phyloP scores from a whole-genome alignment of 164 flowering plant genomes.

The Aristolochia contorta region DNA sequence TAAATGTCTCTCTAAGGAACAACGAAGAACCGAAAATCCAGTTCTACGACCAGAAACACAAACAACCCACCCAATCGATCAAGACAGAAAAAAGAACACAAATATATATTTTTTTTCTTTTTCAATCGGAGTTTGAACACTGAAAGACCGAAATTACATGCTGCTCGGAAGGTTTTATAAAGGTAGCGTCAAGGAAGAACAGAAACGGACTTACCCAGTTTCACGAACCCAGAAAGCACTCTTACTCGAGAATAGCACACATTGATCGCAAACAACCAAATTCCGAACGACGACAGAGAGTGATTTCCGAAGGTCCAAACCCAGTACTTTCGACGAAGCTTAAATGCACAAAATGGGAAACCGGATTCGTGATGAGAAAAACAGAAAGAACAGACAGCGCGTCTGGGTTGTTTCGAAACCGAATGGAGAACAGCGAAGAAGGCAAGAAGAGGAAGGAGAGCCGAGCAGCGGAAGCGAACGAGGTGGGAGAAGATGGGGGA shows the following conservation, averaged over 20 bases:
- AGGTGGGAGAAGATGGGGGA: neutral
- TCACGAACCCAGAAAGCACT: constrained; percentile 9
- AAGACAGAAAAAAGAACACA: neutral
- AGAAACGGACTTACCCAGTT: constrained; percentile 9
- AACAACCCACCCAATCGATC: neutral
- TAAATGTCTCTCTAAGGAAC: constrained; percentile 13
- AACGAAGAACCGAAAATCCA: constrained; percentile 5
- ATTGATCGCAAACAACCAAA: too few species aligned
- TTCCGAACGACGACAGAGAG: too few species aligned
- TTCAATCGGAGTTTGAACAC: neutral
- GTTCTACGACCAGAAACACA: constrained; percentile 4
- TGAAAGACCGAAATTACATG: constrained; percentile 12
- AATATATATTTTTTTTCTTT: constrained; percentile 7
- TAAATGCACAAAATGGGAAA: too few species aligned
- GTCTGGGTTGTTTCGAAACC: neutral
- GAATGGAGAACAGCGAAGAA: neutral
- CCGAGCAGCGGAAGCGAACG: too few species aligned
- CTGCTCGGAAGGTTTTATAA: constrained; percentile 13
- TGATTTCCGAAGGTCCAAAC: too few species aligned
- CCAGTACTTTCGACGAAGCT: too few species aligned
- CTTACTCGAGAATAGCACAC: neutral
- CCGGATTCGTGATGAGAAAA: neutral
- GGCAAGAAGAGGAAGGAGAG: neutral
- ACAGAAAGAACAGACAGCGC: neutral
- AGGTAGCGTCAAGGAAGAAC: constrained; percentile 13